Conservation (phyloP, 2,329 filamentous ascomycete species). For the Alternaria brassicicola region DNA sequence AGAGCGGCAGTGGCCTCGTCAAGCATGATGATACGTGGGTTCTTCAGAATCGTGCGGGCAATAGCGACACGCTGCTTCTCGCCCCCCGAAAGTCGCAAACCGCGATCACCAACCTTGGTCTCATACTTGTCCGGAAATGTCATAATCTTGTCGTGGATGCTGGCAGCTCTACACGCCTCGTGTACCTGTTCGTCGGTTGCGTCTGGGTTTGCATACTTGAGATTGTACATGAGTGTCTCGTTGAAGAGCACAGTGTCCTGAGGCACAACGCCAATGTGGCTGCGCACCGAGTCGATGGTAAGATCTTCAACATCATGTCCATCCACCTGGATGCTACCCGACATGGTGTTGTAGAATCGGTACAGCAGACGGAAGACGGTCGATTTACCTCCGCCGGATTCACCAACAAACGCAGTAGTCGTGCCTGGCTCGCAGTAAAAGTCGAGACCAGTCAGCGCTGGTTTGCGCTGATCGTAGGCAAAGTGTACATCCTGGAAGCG, state of each 20-base stretch:
- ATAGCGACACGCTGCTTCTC: conserved; percentile 95
- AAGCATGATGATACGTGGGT: conserved; percentile 88
- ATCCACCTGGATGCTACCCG: conserved; percentile 83
- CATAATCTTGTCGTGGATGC: conserved; percentile 91
- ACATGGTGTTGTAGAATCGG: conserved; percentile 88
- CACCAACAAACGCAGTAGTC: conserved; percentile 93
- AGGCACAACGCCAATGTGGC: conserved; percentile 92
- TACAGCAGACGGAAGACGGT: conserved; percentile 95
- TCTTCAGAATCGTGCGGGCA: conserved; percentile 88
- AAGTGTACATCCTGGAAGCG: conserved; percentile 89
- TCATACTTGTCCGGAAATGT: conserved; percentile 86
- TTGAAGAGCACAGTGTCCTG: conserved; percentile 97
- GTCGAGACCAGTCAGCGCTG: conserved; percentile 80
- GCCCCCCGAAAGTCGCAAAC: conserved; percentile 83
- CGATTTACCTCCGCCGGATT: conserved; percentile 96
- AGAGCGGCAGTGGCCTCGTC: conserved; percentile 93
- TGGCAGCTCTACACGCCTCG: conserved; percentile 81
- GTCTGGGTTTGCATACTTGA: conserved; percentile 83
- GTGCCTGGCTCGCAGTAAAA: conserved; percentile 90
- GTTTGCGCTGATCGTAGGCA: conserved; percentile 84
- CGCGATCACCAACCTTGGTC: conserved; percentile 90
- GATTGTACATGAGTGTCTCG: conserved; percentile 92
- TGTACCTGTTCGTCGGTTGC: conserved; percentile 83
- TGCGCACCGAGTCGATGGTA: conserved; percentile 90
- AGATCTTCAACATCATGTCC: conserved; percentile 82